These are phyloP conservation scores for Castanea mollissima DNA, from an alignment of 306 rosid genomes.

Conservation along the genomic window DNA sequence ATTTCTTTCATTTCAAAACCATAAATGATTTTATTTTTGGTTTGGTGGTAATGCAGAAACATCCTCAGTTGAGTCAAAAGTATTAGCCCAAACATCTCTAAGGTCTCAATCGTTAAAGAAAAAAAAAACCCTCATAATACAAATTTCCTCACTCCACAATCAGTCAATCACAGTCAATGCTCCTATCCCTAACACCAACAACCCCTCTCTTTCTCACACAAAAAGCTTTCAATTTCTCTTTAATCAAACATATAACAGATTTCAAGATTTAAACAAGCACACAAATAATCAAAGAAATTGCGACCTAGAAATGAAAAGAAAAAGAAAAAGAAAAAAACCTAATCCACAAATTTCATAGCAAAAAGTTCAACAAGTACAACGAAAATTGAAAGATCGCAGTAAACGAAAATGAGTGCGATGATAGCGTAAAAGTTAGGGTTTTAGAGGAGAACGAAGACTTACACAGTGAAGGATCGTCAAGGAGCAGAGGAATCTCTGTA, in stretches of 20 bases:
- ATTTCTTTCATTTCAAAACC: neutral
- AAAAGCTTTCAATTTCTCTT: no score
- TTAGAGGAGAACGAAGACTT: neutral
- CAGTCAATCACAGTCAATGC: no score
- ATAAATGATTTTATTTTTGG: neutral
- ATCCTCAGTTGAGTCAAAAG: neutral
- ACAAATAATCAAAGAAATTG: no score
- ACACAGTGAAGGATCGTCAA: conserved; percentile 23
- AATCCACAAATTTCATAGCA: conserved; percentile 17
- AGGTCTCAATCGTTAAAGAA: neutral
- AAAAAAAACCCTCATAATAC: neutral
- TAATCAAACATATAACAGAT: no score
- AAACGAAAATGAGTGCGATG: neutral
- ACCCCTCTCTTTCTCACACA: no score
- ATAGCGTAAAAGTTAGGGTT: conserved; percentile 2
- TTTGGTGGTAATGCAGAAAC: neutral
- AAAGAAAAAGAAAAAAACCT: conserved; percentile 6
- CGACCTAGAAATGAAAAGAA: neutral
- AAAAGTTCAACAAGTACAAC: neutral
- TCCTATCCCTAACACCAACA: no score
- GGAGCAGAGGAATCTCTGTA: conserved; percentile 19
- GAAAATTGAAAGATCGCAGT: neutral
- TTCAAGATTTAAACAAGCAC: no score
- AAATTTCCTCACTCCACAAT: neutral
- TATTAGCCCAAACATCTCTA: neutral